These are phyloP conservation scores for Diaporthe vaccinii DNA, from an alignment of 2,329 filamentous ascomycete genomes.

Conservation along the genomic window DNA sequence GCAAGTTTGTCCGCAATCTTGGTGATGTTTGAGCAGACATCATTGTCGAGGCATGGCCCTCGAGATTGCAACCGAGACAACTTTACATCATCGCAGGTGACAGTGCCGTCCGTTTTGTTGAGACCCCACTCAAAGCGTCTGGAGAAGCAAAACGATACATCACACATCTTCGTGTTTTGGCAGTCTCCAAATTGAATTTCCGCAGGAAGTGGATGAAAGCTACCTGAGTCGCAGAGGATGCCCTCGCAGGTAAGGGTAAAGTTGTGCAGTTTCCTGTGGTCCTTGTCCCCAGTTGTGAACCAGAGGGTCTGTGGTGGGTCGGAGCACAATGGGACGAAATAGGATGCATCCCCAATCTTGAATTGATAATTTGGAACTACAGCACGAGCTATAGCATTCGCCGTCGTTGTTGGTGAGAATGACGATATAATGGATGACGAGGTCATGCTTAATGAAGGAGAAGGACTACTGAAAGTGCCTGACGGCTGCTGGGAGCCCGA, in stretches of 20 bases:
- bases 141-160: conserved; percentile 16
- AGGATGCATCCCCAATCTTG: conserved; percentile 1
- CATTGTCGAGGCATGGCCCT: background rate
- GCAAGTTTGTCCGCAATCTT: conserved; percentile 24
- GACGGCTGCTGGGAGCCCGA: background rate
- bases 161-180: background rate
- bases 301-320: conserved; percentile 29
- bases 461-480: background rate
- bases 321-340: conserved; percentile 20
- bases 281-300: conserved; percentile 1
- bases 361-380: conserved; percentile 17
- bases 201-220: background rate
- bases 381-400: background rate
- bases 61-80: background rate
- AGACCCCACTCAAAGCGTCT: background rate
- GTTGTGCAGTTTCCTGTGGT: background rate
- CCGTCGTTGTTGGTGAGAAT: conserved; percentile 2
- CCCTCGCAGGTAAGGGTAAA: conserved; percentile 4
- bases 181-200: background rate
- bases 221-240: background rate
- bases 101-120: background rate
- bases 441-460: background rate
- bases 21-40: conserved; percentile 5
- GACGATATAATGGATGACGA: background rate
- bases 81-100: background rate